Evolutionary conservation across 1,284 basidiomycete genomes (phyloP), one percentile per base, ranked within the genome.

Genomic region (Ustilago cynodontis): DNA sequence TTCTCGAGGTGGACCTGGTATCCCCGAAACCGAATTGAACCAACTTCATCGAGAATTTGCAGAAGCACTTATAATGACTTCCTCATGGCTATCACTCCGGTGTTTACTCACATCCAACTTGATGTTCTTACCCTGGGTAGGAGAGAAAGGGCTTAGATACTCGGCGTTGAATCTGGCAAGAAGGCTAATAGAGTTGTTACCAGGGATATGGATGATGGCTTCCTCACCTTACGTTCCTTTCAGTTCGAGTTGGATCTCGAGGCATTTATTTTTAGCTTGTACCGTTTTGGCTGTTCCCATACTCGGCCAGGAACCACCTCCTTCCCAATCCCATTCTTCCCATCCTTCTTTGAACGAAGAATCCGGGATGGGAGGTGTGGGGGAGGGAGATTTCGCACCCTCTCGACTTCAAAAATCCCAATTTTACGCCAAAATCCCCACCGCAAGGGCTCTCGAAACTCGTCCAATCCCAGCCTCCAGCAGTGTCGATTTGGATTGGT

Each of bases 161-260:
- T 35, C 52, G 10, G 65, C 70, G 14, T 50, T 72, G 64, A 67
- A 67, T n/a, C 47, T 72, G 37, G 70, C 70, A n/a, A 29, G 70
- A 10, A 47, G 60, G 24, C 13, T 72, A 22, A 60, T 72, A 16
- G 70, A 72, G 47, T 20, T 72, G 35, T 28, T 72, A 47, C 65
- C 65, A 49, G 55, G 65, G 8, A 72, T 72, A 3, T 72, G 65
- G 70, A 67, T 67, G 60, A 64, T 72, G 60, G 61, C 64, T 3
- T 59, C 52, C 20, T 47, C 24, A n/a, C 47, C 60, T 0, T 54
- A 67, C 20, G 54, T 72, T 3, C 70, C 70, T n/a, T 72, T 72
- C 18, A 52, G 45, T 28, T 64, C 60, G 9, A 60, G 59, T 18
- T 72, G 65, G 65, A 72, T 72, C 41, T 60, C 56, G 11, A n/a